A percentile compares a stretch with the other conserved stretches of the same genome.
These are phyloP conservation scores for Dentipellis fragilis DNA, from an alignment of 768 basidiomycete genomes.

Conservation along the genomic window DNA sequence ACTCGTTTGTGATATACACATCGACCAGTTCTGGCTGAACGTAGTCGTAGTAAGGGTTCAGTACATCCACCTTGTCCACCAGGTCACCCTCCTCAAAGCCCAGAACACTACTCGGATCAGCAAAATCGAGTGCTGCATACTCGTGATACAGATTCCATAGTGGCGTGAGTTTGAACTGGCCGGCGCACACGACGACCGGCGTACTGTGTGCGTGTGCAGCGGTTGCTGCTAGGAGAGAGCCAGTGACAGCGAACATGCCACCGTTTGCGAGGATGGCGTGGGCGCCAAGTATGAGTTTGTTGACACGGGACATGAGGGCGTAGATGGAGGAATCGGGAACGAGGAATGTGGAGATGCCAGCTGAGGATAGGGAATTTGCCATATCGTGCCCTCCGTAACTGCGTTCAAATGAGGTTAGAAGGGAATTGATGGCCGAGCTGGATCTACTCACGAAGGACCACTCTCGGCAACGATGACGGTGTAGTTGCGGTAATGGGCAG, in stretches of 20 bases:
- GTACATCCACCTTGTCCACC: slow-evolving; percentile 82
- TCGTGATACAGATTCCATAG: slow-evolving; percentile 83
- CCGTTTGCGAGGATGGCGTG: slow-evolving; percentile 97
- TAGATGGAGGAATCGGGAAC: slow-evolving; percentile 95
- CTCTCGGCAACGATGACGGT: slow-evolving; percentile 96
- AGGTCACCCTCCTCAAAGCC: slow-evolving; percentile 72
- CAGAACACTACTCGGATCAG: slow-evolving; percentile 52
- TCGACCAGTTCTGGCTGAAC: slow-evolving; percentile 87
- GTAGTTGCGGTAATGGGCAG: slow-evolving; percentile 82
- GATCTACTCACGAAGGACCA: slow-evolving; percentile 68
- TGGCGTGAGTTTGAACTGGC: slow-evolving; percentile 94
- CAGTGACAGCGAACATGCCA: slow-evolving; percentile 85
- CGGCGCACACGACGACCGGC: slow-evolving; percentile 87
- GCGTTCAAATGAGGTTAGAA: slow-evolving; percentile 3
- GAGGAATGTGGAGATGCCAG: slow-evolving; percentile 89
- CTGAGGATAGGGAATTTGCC: slow-evolving; percentile 69
- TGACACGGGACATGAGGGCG: slow-evolving; percentile 92
- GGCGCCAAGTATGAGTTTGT: slow-evolving; percentile 91
- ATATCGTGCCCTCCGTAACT: slow-evolving; percentile 83
- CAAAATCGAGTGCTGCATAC: slow-evolving; percentile 77
- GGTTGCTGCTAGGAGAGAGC: slow-evolving; percentile 74
- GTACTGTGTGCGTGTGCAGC: slow-evolving; percentile 87
- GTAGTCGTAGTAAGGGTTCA: slow-evolving; percentile 97
- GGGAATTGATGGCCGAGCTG: not conserved
- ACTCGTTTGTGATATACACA: slow-evolving; percentile 97